Conservation (phyloP, 108 stramenopile species). For the Aurantiochytrium sp. region DNA sequence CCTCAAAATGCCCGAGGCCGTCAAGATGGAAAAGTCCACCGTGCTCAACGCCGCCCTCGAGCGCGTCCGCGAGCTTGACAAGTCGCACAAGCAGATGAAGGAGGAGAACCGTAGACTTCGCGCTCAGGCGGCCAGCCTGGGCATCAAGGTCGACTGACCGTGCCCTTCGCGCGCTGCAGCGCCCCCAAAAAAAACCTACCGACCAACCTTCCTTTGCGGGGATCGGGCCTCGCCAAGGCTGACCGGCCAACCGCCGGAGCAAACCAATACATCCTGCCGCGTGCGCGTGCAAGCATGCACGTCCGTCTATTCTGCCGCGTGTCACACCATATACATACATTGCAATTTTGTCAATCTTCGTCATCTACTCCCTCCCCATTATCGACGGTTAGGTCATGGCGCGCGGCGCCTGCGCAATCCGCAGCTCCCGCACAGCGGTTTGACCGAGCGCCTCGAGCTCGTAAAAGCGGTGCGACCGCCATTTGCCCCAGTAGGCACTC, state of each 20-base stretch:
- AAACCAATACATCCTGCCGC: too few relatives aligned
- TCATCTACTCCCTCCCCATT: too few relatives aligned
- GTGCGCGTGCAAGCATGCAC: too few relatives aligned
- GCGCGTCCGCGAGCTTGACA: not conserved
- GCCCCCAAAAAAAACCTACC: too few relatives aligned
- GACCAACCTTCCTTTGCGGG: too few relatives aligned
- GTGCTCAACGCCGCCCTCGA: not conserved
- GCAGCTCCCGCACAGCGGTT: not conserved
- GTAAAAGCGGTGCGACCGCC: not conserved
- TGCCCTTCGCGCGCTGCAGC: too few relatives aligned
- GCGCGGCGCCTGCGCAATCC: not conserved
- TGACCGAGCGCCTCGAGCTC: not conserved
- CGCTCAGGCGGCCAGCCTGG: not conserved
- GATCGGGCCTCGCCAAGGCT: too few relatives aligned
- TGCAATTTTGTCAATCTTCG: too few relatives aligned
- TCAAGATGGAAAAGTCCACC: slow-evolving; percentile 21
- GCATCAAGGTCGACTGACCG: not conserved
- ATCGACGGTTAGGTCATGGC: too few relatives aligned
- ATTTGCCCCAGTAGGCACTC: not conserved
- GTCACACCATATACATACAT: too few relatives aligned
- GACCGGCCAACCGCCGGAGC: not conserved
- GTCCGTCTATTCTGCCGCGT: too few relatives aligned
- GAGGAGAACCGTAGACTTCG: not conserved
- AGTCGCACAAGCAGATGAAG: not conserved
- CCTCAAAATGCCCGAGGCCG: not conserved